Base-by-base conservation (phyloP, 1,139 yeast species). In the Schwanniomyces etchellsii region DNA sequence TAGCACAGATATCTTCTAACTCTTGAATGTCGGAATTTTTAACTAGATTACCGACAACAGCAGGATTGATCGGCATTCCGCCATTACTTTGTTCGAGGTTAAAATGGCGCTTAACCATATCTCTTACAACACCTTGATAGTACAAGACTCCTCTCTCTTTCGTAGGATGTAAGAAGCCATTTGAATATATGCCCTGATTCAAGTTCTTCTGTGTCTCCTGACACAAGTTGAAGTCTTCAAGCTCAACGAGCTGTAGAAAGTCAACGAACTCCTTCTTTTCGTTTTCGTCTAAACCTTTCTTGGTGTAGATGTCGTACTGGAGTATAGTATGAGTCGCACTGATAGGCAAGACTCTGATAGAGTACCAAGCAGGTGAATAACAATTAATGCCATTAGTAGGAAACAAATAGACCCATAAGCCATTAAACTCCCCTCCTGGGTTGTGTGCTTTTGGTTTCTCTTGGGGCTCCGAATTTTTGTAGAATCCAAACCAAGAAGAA, bases 301-400 rank as follows among this genome's bases (percentile, higher is more conserved):
- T 75, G 36, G 80, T 70, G 54, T 68, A 75, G 34, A 75, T 71
- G 44, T 75, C 81, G 44, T 75, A 75, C 46, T 74, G 79, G 42
- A 75, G 60, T 20, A 75, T 57, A 11, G 81, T 75, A 44, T 64
- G 74, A 26, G 64, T 60, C 7, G 80, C 74, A 25, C 65, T 45
- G 14, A 68, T 47, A 23, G 81, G 81, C 37, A 74, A 57, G 3
- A 75, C 81, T 45, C 81, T 58, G 39, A 75, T 74, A 3, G 77
- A 68, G 50, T 75, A 75, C 78, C 79, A 75, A 5, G 81, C 81
- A 38, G 81, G 81, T 0, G 81, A 74, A 47, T 75, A 75, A 46
- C 81, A 74, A 51, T 75, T 75, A 47, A 75, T 51, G 25, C 81
- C 81, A 42, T 73, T 72, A 34, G 63, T 70, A 32, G 81, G 81